Base-by-base conservation (phyloP, 352 stramenopile genomes). In the Globisporangium ultimum region DNA sequence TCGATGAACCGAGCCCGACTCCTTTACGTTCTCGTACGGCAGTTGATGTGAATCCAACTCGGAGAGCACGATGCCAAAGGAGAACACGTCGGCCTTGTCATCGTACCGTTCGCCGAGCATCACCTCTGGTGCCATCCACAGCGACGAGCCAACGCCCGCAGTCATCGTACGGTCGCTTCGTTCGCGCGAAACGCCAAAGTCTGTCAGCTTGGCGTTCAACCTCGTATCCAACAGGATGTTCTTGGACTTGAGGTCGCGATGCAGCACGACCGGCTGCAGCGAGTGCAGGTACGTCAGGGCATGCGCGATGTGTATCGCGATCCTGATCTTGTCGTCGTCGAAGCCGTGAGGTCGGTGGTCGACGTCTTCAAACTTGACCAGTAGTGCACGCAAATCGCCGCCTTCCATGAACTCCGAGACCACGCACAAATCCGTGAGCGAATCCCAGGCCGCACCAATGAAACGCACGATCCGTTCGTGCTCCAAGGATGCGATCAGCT, bases 371-470 rank as follows among this genome's bases (percentile, higher is more conserved):
- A 71, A 67, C 28, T 59, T 53, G 18, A 66, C 66, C 7, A 84
- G 65, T 1, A 72, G 41, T 2, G 71, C 64, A 15, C 68, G 70
- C 12, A 84, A 57, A 40, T 88, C 68, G 15, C 75, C 72, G 42
- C 66, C 59, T 18, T 74, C 58, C 69, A 86, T 72, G 46, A 67
- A 83, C 56, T 84, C 75, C 7, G 64, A 59, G 1, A 83, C 55
- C 14, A 66, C 63, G 24, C 75, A 74, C 11, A 84, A 52, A 50
- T 86, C 76, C 5, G 38, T 67, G 2, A 80, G 69, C 22, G 71
- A 70, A 40, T 78, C 68, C 78, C 78, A 88, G 32, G 74, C 65
- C 10, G 82, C 74, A 5, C 77, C 77, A 3, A 85, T 49, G 22
- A 85, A 71, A 12, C 48, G 54, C 6, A 87, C 72, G 48, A 87